phyloP scores from a whole-genome alignment of 2,329 filamentous ascomycete species.

The Hypoxylon sp. region DNA sequence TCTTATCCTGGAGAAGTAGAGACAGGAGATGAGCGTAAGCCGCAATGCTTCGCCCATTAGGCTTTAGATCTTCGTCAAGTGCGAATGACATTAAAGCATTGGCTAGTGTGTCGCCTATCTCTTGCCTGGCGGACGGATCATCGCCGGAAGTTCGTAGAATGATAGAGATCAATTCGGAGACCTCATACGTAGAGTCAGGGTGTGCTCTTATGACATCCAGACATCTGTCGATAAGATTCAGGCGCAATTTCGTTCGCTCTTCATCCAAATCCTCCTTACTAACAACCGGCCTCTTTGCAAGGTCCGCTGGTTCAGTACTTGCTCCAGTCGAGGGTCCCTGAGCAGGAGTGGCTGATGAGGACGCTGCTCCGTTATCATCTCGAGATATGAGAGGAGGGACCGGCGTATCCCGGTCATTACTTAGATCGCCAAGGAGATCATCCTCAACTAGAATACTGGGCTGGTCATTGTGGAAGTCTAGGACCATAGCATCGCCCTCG shows the following conservation, averaged over 20 bases:
- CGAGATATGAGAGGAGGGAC: conserved; percentile 45
- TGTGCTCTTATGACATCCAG: conserved; percentile 92
- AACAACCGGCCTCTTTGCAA: conserved; percentile 56
- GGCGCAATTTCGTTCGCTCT: conserved; percentile 79
- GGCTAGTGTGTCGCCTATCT: conserved; percentile 86
- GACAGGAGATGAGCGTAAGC: conserved; percentile 94
- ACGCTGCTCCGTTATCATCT: conserved; percentile 48
- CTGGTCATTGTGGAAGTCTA: conserved; percentile 49
- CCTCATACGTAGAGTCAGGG: conserved; percentile 88
- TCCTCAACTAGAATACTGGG: conserved; percentile 48
- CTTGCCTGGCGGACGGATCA: conserved; percentile 69
- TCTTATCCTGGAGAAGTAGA: conserved; percentile 84
- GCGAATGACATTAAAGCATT: conserved; percentile 83
- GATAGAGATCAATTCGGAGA: conserved; percentile 88
- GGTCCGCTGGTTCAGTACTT: conserved; percentile 42
- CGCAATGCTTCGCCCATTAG: conserved; percentile 75
- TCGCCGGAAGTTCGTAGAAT: conserved; percentile 71
- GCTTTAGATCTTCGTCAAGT: conserved; percentile 74
- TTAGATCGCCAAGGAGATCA: conserved; percentile 46
- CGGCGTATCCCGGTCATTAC: conserved; percentile 45
- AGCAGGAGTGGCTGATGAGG: conserved; percentile 47
- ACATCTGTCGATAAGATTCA: conserved; percentile 88
- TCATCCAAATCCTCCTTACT: conserved; percentile 86
- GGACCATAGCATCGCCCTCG: conserved; percentile 50
- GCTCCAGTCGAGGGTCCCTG: conserved; percentile 42